phyloP scores from a whole-genome alignment of 495 filamentous ascomycete genomes.

The Hypoxylon fuscum region DNA sequence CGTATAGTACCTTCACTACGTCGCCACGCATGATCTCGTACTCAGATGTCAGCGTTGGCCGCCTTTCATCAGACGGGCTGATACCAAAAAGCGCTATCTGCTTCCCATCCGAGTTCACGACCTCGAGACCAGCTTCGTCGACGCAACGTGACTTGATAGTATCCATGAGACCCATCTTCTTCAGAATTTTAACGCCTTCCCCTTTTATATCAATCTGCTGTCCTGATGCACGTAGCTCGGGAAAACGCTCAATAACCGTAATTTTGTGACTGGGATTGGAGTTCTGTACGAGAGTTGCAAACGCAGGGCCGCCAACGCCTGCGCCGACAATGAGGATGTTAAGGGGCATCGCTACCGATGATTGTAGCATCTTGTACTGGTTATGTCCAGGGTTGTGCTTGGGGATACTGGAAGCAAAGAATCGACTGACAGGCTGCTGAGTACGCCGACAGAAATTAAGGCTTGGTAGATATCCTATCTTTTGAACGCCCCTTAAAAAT shows the following conservation, averaged over 20 bases:
- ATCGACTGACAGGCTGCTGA: not conserved
- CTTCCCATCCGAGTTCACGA: slow-evolving; percentile 50
- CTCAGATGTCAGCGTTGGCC: slow-evolving; percentile 55
- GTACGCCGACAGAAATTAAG: not conserved
- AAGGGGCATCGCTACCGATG: slow-evolving; percentile 45
- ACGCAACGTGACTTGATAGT: slow-evolving; percentile 49
- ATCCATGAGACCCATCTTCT: slow-evolving; percentile 59
- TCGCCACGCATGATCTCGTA: slow-evolving; percentile 64
- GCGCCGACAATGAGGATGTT: slow-evolving; percentile 88
- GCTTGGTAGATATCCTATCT: not conserved
- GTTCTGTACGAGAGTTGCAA: slow-evolving; percentile 53
- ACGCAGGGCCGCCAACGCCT: slow-evolving; percentile 87
- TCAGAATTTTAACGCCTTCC: slow-evolving; percentile 54
- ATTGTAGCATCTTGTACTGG: slow-evolving; percentile 1
- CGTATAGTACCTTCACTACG: slow-evolving; percentile 53
- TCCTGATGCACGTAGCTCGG: slow-evolving; percentile 52
- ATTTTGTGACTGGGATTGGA: slow-evolving; percentile 55
- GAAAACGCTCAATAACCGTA: slow-evolving; percentile 60
- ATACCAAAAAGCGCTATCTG: slow-evolving; percentile 49
- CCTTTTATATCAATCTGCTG: slow-evolving; percentile 60
- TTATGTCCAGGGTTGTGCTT: not conserved
- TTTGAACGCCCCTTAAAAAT: not conserved
- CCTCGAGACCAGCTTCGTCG: slow-evolving; percentile 50
- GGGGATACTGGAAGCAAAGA: not conserved
- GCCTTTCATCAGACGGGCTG: slow-evolving; percentile 46